Conservation (phyloP, 495 filamentous ascomycete species). For the Penicillium verhagenii region DNA sequence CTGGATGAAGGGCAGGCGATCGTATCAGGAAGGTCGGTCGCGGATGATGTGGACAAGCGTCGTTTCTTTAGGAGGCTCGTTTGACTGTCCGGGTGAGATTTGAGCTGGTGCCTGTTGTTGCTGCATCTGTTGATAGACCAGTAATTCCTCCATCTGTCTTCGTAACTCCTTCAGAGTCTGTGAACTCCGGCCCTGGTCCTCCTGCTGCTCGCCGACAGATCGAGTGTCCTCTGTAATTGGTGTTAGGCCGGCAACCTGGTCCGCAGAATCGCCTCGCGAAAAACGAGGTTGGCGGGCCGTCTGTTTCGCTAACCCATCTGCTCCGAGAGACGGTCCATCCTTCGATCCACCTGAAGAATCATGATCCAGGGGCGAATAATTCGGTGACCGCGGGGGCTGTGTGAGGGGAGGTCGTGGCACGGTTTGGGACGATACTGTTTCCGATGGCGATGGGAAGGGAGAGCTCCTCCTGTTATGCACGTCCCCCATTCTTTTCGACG, state of each 20-base stretch:
- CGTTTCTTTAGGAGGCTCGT: slow-evolving; percentile 36
- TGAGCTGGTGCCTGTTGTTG: slow-evolving; percentile 28
- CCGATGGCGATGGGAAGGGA: slow-evolving; percentile 45
- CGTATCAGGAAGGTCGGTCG: slow-evolving; percentile 20
- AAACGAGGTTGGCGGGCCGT: slow-evolving; percentile 13
- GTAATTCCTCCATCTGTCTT: slow-evolving; percentile 48
- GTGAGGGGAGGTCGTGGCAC: slow-evolving; percentile 28
- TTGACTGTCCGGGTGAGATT: neutral
- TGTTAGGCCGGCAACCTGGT: slow-evolving; percentile 18
- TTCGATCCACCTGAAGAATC: slow-evolving; percentile 13
- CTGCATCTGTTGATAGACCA: slow-evolving; percentile 48
- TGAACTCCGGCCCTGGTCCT: slow-evolving; percentile 38
- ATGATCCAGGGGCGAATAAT: slow-evolving; percentile 17
- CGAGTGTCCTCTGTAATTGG: slow-evolving; percentile 29
- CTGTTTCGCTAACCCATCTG: slow-evolving; percentile 20
- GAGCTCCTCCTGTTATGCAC: slow-evolving; percentile 40
- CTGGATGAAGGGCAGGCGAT: slow-evolving; percentile 18
- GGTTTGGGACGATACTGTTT: slow-evolving; percentile 35
- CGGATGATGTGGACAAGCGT: slow-evolving; percentile 32
- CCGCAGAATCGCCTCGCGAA: slow-evolving; percentile 28
- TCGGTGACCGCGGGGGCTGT: slow-evolving; percentile 28
- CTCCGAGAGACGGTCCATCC: slow-evolving; percentile 19
- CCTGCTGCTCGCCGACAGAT: slow-evolving; percentile 22
- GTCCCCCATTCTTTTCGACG: slow-evolving; percentile 38
- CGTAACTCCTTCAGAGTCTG: slow-evolving; percentile 44